phyloP scores from a whole-genome alignment of 768 basidiomycete genomes.

The Porpolomopsis calyptriformis region DNA sequence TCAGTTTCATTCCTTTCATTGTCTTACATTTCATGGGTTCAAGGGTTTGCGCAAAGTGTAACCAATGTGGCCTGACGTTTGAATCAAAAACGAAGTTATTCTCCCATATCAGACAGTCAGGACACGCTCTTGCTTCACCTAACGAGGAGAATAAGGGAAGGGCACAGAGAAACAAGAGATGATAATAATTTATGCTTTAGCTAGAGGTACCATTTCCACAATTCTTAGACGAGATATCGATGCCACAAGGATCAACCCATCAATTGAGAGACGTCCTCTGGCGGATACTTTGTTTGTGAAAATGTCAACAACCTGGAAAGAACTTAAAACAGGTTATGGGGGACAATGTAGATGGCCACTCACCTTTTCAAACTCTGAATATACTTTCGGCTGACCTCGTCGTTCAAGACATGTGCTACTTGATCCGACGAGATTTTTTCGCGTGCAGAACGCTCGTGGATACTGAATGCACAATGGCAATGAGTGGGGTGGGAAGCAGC shows the following conservation, averaged over 20 bases:
- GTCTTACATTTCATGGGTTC: no score
- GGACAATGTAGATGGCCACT: conserved; percentile 10
- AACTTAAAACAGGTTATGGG: not conserved
- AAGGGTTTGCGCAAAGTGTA: conserved; percentile 42
- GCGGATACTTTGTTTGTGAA: conserved; percentile 92
- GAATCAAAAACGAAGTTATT: conserved; percentile 67
- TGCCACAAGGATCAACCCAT: conserved; percentile 56
- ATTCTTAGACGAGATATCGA: no score
- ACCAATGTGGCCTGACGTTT: conserved; percentile 57
- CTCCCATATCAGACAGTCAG: conserved; percentile 55
- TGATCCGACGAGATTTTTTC: conserved; percentile 97
- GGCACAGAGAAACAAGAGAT: conserved; percentile 26
- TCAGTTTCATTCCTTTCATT: no score
- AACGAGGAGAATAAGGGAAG: conserved; percentile 19
- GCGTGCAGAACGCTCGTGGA: conserved; percentile 94
- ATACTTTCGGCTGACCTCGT: conserved; percentile 97
- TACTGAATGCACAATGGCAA: conserved; percentile 34
- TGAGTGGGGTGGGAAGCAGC: conserved; percentile 2
- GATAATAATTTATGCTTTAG: no score
- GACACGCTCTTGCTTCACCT: conserved; percentile 52
- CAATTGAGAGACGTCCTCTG: conserved; percentile 80
- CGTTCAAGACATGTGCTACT: conserved; percentile 96
- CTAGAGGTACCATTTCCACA: no score
- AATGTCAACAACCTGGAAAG: conserved; percentile 75
- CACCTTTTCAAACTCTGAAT: conserved; percentile 95